phyloP scores from a whole-genome alignment of 1,139 yeast genomes.

The Zhuliangozyma blackwelliae region DNA sequence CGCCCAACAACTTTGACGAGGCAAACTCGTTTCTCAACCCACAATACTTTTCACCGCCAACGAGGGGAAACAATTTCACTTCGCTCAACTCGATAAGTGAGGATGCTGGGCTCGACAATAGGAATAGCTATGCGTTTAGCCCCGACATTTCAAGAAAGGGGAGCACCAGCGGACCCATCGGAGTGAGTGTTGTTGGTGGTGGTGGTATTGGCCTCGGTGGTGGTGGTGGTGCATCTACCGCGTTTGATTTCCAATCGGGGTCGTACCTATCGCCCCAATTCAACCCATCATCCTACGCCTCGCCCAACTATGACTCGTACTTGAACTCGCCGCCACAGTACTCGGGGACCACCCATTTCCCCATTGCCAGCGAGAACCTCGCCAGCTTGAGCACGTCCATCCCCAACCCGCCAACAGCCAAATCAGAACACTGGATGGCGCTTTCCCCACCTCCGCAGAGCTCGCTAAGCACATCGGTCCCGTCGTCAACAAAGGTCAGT shows the following conservation, averaged over 20 bases:
- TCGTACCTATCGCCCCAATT: constrained; percentile 26
- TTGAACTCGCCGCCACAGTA: constrained; percentile 34
- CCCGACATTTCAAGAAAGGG: constrained; percentile 32
- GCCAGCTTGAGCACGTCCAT: constrained; percentile 19
- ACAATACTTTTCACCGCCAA: constrained; percentile 42
- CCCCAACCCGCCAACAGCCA: constrained; percentile 16
- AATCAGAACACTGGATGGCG: constrained; percentile 12
- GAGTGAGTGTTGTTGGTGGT: constrained; percentile 15
- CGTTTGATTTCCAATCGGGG: constrained; percentile 17
- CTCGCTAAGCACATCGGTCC: constrained; percentile 11
- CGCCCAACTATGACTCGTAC: constrained; percentile 26
- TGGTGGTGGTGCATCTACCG: constrained; percentile 5
- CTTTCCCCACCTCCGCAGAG: constrained; percentile 24
- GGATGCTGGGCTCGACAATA: constrained; percentile 8
- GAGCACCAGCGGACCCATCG: constrained; percentile 19
- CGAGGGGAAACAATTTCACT: constrained; percentile 19
- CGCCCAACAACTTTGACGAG: constrained; percentile 22
- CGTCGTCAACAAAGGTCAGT: constrained; percentile 3
- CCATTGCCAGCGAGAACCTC: not conserved
- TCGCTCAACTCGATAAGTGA: constrained; percentile 33
- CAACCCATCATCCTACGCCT: constrained; percentile 17
- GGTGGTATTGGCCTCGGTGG: constrained; percentile 29
- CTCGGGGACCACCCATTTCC: constrained; percentile 5
- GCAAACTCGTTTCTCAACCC: constrained; percentile 28
- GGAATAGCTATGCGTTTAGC: constrained; percentile 17